Base-by-base conservation (phyloP, 2,329 filamentous ascomycete species). In the Purpureocillium lavendulum region DNA sequence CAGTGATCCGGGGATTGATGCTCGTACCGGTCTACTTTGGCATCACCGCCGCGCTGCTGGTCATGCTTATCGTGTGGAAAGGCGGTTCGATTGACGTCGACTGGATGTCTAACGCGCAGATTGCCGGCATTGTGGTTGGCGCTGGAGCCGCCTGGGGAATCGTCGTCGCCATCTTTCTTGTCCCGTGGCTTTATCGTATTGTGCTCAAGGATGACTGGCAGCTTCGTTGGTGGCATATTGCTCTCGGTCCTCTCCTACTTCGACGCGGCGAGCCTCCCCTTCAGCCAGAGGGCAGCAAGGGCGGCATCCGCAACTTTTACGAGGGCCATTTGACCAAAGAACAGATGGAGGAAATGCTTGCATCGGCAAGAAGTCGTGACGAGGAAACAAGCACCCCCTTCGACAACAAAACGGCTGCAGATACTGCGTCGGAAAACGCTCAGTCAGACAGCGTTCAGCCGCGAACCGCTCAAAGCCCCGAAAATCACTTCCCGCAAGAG, bases 51-150 rank as follows among this genome's bases (percentile, higher is more conserved):
- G 65, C 65, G 14, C 66, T 79, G 10, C 61, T 79, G 11, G 65
- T 67, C 49, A 74, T 84, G 54, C 73, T 83, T 43, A 74, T 84
- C 41, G 67, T 82, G 45, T 72, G 66, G 68, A 71, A 71, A 56
- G 69, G 68, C 30, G 68, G 63, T 30, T 55, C 52, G 44, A 67
- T 67, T 50, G 50, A 57, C 35, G 55, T 78, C 43, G 62, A 65
- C 10, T 62, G 21, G 21, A 26, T 80, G 30, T 69, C 59, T 30
- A 64, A 69, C 21, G 57, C 56, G 4, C 60, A 71, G 49, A 64
- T 76, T 18, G 66, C 66, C 12, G 73, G 73, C 40, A 66, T 73
- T 39, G 75, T 77, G 21, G 57, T 80, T 29, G 73, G 68, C 31
- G 61, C 69, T 16, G 72, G 72, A 43, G 66, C 62, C 15, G 73